These are phyloP conservation scores for Acmispon strigosus DNA, from an alignment of 306 rosid genomes.

Conservation along the genomic window DNA sequence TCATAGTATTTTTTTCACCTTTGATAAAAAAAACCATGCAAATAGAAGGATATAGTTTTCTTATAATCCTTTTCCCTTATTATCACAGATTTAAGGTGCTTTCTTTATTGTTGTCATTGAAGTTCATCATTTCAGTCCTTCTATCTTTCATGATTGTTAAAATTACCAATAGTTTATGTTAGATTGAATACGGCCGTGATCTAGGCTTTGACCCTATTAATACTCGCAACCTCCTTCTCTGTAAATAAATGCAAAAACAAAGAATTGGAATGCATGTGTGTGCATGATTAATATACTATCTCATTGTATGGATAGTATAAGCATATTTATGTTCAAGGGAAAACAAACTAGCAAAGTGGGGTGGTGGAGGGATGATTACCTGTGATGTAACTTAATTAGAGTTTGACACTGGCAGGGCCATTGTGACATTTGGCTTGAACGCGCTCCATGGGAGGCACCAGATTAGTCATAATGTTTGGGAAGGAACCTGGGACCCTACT, in stretches of 20 bases:
- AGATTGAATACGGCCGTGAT: background rate
- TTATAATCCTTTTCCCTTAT: background rate
- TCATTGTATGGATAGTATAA: background rate
- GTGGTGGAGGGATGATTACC: background rate
- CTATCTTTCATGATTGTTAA: background rate
- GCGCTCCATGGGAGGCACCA: constrained; percentile 78
- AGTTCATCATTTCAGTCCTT: background rate
- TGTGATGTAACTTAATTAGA: background rate
- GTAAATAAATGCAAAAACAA: background rate
- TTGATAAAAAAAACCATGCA: background rate
- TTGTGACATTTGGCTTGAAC: constrained; percentile 86
- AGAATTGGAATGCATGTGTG: background rate
- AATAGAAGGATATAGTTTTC: background rate
- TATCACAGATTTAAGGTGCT: background rate
- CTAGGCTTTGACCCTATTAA: background rate
- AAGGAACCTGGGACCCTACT: constrained; percentile 74
- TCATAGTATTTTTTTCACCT: background rate
- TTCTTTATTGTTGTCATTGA: background rate
- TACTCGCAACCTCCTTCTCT: background rate
- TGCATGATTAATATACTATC: background rate
- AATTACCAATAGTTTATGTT: background rate
- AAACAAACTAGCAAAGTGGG: background rate
- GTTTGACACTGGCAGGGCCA: constrained; percentile 48
- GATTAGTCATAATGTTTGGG: constrained; percentile 49
- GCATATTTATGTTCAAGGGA: background rate